These are phyloP conservation scores for Lodderomyces oxycetoniae DNA, from an alignment of 1,139 yeast species.

Conservation along the genomic window DNA sequence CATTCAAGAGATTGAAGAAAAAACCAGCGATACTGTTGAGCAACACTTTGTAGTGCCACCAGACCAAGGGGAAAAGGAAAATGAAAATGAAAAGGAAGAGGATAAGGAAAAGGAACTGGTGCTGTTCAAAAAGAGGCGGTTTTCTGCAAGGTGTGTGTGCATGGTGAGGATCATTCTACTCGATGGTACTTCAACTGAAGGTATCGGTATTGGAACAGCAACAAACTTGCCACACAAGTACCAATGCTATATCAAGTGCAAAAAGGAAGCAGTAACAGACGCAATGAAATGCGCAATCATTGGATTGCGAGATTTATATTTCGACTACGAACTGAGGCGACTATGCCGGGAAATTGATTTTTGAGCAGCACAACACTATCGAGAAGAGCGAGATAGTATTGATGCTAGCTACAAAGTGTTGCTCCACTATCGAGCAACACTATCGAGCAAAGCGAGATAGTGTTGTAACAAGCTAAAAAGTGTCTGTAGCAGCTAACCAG, in stretches of 20 bases:
- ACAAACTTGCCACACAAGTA: conserved; percentile 30
- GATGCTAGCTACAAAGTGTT: too few relatives aligned
- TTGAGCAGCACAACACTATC: not conserved
- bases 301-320: conserved; percentile 22
- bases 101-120: not conserved
- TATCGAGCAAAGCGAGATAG: too few relatives aligned
- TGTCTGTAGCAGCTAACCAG: too few relatives aligned
- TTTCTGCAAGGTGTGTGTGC: conserved; percentile 23
- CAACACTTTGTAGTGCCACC: not conserved
- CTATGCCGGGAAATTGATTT: too few relatives aligned
- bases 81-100: not conserved
- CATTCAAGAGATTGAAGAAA: not conserved
- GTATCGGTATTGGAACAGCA: conserved; percentile 40
- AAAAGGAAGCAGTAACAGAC: conserved; percentile 51
- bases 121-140: too few relatives aligned
- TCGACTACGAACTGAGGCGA: conserved; percentile 16
- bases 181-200: conserved; percentile 45
- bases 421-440: too few relatives aligned
- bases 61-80: not conserved
- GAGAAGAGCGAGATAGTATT: too few relatives aligned
- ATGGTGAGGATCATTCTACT: conserved; percentile 36
- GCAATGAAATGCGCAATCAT: conserved; percentile 41
- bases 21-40: not conserved
- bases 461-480: too few relatives aligned
- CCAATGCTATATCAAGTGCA: conserved; percentile 39